Conservation (phyloP, 176 grass and related monocot species). For the Avena atlantica region DNA sequence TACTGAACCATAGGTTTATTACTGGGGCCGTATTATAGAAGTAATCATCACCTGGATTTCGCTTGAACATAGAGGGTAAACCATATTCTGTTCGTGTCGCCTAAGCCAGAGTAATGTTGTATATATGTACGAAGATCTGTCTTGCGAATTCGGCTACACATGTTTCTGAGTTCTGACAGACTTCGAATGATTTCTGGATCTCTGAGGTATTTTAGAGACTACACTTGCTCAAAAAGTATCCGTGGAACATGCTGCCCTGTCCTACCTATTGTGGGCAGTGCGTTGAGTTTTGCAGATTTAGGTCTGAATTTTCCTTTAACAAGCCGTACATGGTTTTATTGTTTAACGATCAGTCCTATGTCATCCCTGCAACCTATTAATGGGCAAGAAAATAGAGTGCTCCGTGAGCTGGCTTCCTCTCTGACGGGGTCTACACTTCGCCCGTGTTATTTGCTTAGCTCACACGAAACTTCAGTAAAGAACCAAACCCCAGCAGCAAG, state of each 20-base stretch:
- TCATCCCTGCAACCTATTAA: too few species aligned
- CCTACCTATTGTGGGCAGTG: neutral
- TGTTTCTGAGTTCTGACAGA: neutral
- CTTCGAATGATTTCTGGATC: neutral
- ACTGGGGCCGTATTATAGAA: conserved; percentile 58
- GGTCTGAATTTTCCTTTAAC: neutral
- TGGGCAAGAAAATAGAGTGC: too few species aligned
- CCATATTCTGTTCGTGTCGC: neutral
- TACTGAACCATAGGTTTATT: conserved; percentile 90
- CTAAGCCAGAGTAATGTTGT: neutral
- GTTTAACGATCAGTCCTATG: too few species aligned
- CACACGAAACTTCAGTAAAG: too few species aligned
- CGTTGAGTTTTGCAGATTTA: neutral
- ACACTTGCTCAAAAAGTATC: neutral
- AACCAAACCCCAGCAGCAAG: too few species aligned
- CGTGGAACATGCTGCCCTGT: neutral
- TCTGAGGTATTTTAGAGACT: neutral
- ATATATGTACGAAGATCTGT: neutral
- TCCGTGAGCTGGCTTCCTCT: too few species aligned
- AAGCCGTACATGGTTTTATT: too few species aligned
- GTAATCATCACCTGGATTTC: conserved; percentile 21
- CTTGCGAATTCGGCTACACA: neutral
- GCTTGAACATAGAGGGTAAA: neutral
- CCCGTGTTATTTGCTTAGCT: too few species aligned
- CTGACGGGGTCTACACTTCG: too few species aligned